phyloP scores from a whole-genome alignment of 1,284 basidiomycete genomes.

The Ceratobasidium theobromae region DNA sequence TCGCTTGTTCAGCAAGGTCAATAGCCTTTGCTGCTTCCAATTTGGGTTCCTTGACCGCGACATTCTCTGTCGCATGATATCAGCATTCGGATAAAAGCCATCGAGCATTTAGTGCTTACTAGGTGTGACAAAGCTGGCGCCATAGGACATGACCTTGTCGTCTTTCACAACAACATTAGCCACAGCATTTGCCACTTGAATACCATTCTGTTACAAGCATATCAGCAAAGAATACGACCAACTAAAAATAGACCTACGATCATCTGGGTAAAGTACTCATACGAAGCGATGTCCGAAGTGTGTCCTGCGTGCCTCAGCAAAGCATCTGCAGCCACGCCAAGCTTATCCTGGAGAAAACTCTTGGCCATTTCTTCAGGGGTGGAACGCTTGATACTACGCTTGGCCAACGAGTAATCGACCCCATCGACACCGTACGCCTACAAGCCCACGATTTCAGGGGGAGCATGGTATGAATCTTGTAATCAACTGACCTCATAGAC shows the following conservation, averaged over 20 bases:
- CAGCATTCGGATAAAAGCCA: not conserved
- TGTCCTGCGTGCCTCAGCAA: slow-evolving; percentile 46
- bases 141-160: slow-evolving; percentile 51
- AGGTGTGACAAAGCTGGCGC: slow-evolving; percentile 54
- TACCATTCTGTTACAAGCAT: slow-evolving; percentile 45
- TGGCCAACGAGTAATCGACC: not conserved
- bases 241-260: slow-evolving; percentile 41
- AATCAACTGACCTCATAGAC: slow-evolving; percentile 23
- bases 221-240: not conserved
- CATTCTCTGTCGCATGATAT: not conserved
- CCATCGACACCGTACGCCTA: slow-evolving; percentile 14
- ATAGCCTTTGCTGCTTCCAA: slow-evolving; percentile 22
- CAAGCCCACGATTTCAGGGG: not conserved
- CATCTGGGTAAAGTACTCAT: slow-evolving; percentile 49
- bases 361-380: slow-evolving; percentile 43
- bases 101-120: slow-evolving; percentile 38
- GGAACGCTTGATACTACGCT: slow-evolving; percentile 36
- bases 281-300: slow-evolving; percentile 41
- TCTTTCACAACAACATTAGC: slow-evolving; percentile 49
- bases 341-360: slow-evolving; percentile 44
- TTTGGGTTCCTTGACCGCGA: slow-evolving; percentile 17
- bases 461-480: not conserved
- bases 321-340: slow-evolving; percentile 41
- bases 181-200: slow-evolving; percentile 52
- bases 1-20: slow-evolving; percentile 7